These are phyloP conservation scores for Beauveria brongniartii DNA, from an alignment of 2,329 filamentous ascomycete genomes.

Conservation along the genomic window DNA sequence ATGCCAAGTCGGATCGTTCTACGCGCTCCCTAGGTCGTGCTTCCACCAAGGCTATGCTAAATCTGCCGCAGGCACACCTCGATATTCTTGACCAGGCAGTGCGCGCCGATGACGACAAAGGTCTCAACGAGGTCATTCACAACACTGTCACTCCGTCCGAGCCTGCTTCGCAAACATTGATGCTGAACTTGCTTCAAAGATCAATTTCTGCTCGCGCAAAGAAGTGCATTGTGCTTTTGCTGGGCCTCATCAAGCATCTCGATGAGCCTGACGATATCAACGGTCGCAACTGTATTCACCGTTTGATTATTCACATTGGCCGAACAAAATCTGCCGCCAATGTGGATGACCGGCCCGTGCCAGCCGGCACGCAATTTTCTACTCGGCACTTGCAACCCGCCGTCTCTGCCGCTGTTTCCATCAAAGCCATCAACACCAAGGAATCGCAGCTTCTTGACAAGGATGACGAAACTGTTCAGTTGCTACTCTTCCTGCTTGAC, in stretches of 20 bases:
- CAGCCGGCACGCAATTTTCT: slow-evolving; percentile 45
- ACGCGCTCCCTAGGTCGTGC: slow-evolving; percentile 68
- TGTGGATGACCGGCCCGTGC: slow-evolving; percentile 43
- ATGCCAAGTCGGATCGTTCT: slow-evolving; percentile 66
- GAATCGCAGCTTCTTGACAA: slow-evolving; percentile 59
- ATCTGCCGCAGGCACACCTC: slow-evolving; percentile 58
- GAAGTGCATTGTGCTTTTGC: slow-evolving; percentile 60
- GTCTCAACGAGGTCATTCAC: slow-evolving; percentile 48
- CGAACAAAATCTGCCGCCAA: slow-evolving; percentile 50
- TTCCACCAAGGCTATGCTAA: slow-evolving; percentile 66
- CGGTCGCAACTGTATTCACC: slow-evolving; percentile 85
- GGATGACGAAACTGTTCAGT: slow-evolving; percentile 67
- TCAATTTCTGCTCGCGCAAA: slow-evolving; percentile 64
- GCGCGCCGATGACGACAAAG: slow-evolving; percentile 54
- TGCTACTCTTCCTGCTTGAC: slow-evolving; percentile 57
- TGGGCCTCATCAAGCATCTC: slow-evolving; percentile 61
- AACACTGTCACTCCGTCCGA: slow-evolving; percentile 42
- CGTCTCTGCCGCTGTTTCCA: slow-evolving; percentile 53
- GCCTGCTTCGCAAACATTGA: slow-evolving; percentile 49
- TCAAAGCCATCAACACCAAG: slow-evolving; percentile 54
- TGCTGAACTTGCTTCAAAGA: slow-evolving; percentile 73
- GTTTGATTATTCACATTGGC: slow-evolving; percentile 85
- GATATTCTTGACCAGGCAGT: slow-evolving; percentile 68
- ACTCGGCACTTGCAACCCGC: slow-evolving; percentile 75
- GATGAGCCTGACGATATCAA: slow-evolving; percentile 91